phyloP scores from a whole-genome alignment of 1,284 basidiomycete genomes.

The Puccinia hordei region DNA sequence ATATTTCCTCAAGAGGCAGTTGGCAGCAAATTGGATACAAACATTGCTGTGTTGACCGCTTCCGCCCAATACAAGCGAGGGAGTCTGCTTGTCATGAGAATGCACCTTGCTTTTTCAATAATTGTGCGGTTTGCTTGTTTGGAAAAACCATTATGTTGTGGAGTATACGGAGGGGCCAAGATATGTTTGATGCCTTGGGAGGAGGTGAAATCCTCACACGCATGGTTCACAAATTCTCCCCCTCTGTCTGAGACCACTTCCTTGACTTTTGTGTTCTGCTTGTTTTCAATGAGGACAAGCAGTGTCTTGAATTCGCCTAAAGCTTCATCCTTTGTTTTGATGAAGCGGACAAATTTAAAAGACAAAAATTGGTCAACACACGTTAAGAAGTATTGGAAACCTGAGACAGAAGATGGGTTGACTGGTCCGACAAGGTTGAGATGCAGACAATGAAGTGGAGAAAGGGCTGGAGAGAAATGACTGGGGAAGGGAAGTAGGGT shows the following conservation, averaged over 20 bases:
- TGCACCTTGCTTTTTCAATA: constrained; percentile 55
- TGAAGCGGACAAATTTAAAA: constrained; percentile 15
- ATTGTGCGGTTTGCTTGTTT: constrained; percentile 57
- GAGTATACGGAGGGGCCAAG: constrained; percentile 60
- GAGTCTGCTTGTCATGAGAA: constrained; percentile 56
- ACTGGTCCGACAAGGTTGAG: constrained; percentile 18
- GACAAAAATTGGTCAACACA: constrained; percentile 6
- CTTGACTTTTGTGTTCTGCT: not conserved
- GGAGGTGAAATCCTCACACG: constrained; percentile 56
- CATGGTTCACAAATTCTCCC: constrained; percentile 56
- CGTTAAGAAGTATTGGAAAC: constrained; percentile 1
- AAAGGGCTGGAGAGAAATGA: not conserved
- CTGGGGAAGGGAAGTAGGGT: not conserved
- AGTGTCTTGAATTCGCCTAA: not conserved
- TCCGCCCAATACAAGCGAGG: constrained; percentile 59
- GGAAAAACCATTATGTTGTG: constrained; percentile 58
- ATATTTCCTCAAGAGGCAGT: not conserved
- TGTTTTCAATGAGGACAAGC: not conserved
- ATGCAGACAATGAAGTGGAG: not conserved
- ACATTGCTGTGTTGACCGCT: constrained; percentile 57
- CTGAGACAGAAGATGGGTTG: not conserved
- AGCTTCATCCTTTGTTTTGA: constrained; percentile 12
- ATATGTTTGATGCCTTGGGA: constrained; percentile 57
- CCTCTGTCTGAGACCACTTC: constrained; percentile 57
- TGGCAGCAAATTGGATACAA: constrained; percentile 59